A percentile compares a stretch with the other conserved stretches of the same genome.
Evolutionary conservation across 176 grass and related monocot genomes (phyloP).

Genomic region (Tillandsia fasciculata): DNA sequence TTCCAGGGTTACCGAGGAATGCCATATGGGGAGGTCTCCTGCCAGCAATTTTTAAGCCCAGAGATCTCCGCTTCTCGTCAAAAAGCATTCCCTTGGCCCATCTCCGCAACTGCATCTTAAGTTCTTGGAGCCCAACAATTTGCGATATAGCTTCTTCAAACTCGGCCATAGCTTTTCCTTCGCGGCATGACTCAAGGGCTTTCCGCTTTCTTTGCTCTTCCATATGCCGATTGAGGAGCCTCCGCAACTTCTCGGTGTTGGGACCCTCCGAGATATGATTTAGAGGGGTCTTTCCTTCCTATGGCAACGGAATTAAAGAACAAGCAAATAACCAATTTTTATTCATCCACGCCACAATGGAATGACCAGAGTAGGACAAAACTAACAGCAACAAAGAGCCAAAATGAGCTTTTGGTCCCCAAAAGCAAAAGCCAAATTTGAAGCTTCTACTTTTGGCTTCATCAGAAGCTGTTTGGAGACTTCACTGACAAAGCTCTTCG

Average conservation of each 20-base stretch:
- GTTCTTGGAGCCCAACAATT: constrained; percentile 72
- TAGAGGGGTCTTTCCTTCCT: constrained; percentile 82
- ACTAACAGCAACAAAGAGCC: too few relatives aligned
- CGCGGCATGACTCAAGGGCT: constrained; percentile 47
- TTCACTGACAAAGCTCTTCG: too few relatives aligned
- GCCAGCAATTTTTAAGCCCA: constrained; percentile 75
- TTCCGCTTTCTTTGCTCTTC: constrained; percentile 77
- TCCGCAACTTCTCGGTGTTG: constrained; percentile 44
- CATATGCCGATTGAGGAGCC: constrained; percentile 51
- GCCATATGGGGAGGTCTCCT: constrained; percentile 93
- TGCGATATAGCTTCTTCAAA: constrained; percentile 86
- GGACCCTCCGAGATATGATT: constrained; percentile 52
- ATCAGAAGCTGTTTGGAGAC: too few relatives aligned
- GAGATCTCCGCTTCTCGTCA: constrained; percentile 79
- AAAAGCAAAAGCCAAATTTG: too few relatives aligned
- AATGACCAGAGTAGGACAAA: too few relatives aligned
- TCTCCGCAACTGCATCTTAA: constrained; percentile 84
- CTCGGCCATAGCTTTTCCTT: constrained; percentile 59
- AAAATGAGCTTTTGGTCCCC: too few relatives aligned
- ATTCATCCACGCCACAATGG: too few relatives aligned
- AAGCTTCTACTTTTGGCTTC: too few relatives aligned
- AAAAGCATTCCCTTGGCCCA: constrained; percentile 97
- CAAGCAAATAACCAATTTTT: background rate
- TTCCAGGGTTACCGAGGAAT: constrained; percentile 95
- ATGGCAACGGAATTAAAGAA: background rate